Conservation (phyloP, 2,329 filamentous ascomycete genomes). For the Teratosphaeria zuluensis region DNA sequence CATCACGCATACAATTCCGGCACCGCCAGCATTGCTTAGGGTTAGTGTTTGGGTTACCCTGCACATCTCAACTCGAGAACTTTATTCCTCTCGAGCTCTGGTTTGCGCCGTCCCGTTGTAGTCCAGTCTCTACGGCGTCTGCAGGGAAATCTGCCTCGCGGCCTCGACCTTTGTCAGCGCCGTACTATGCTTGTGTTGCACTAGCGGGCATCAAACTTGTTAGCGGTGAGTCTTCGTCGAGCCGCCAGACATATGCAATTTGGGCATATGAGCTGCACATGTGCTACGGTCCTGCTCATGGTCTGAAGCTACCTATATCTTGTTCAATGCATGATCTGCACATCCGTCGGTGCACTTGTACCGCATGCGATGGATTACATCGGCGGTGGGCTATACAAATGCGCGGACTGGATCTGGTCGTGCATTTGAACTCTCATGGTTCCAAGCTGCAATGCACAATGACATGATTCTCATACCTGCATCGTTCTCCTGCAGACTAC, state of each 20-base stretch:
- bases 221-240: not conserved
- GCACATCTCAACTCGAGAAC: not conserved
- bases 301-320: no score
- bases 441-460: not conserved
- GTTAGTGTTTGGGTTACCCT: not conserved
- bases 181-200: not conserved
- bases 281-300: no score
- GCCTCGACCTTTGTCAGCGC: not conserved
- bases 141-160: not conserved
- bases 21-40: not conserved
- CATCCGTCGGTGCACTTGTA: no score
- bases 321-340: no score
- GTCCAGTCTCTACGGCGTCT: no score
- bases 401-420: not conserved
- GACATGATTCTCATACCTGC: not conserved
- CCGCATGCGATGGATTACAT: not conserved
- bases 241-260: no score
- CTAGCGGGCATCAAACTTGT: not conserved
- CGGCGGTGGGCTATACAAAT: not conserved
- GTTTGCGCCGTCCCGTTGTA: no score
- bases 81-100: not conserved
- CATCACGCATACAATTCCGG: no score
- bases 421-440: not conserved
- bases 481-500: not conserved
- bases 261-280: no score